Evolutionary conservation across 768 basidiomycete species (phyloP).

Genomic region (Lenzites betulinus): DNA sequence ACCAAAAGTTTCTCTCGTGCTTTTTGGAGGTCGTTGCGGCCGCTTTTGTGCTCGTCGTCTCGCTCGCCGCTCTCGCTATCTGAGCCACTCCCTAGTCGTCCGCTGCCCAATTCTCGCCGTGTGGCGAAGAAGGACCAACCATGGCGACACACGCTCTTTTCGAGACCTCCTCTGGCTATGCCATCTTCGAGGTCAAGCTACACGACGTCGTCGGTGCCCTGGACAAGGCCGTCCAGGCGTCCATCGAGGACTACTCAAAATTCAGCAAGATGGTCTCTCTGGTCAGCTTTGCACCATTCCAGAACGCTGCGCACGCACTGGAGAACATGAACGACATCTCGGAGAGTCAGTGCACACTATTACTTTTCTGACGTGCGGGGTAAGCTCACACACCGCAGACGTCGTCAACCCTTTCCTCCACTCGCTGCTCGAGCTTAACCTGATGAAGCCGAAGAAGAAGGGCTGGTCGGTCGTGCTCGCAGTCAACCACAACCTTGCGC

Average conservation of each 20-base stretch:
- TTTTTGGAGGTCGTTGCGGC: conserved; percentile 8
- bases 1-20: conserved; percentile 19
- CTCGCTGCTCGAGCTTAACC: conserved; percentile 84
- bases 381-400: conserved; percentile 46
- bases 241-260: conserved; percentile 82
- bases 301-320: conserved; percentile 88
- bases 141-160: conserved; percentile 88
- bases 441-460: conserved; percentile 75
- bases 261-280: conserved; percentile 93
- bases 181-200: conserved; percentile 85
- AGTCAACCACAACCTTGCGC: conserved; percentile 76
- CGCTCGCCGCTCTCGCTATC: conserved; percentile 5
- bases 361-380: conserved; percentile 4
- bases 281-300: conserved; percentile 91
- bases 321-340: conserved; percentile 97
- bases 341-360: conserved; percentile 65
- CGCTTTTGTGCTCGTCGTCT: conserved; percentile 14
- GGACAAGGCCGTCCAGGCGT: conserved; percentile 77
- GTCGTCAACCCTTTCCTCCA: conserved; percentile 83
- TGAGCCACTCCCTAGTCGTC: not conserved
- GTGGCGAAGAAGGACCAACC: not conserved
- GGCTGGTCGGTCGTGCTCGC: conserved; percentile 66
- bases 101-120: not conserved
- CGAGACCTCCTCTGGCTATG: conserved; percentile 94
- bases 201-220: conserved; percentile 86